Percentiles rank a stretch among this genome's conserved stretches.
Evolutionary conservation across 148 eudicot species (phyloP).

Genomic region (Pharnaceum exiguum): DNA sequence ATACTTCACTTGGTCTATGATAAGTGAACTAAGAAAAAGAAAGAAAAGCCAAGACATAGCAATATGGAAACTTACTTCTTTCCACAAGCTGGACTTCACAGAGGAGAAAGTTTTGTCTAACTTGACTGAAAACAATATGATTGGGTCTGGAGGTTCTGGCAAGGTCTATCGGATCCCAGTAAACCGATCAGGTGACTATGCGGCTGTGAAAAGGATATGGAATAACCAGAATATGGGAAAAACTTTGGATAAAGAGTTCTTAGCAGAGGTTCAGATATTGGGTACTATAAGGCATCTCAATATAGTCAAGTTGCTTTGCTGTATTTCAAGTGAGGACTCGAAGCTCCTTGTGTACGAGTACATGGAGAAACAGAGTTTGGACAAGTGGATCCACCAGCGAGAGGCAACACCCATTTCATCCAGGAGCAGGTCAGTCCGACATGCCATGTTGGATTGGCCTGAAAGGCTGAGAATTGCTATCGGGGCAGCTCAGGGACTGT

Average conservation of each 20-base stretch:
- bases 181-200: slow-evolving; percentile 26
- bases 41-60: slow-evolving; percentile 21
- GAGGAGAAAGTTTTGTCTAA: slow-evolving; percentile 37
- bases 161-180: slow-evolving; percentile 43
- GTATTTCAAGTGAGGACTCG: slow-evolving; percentile 52
- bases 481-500: slow-evolving; percentile 65
- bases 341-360: slow-evolving; percentile 73
- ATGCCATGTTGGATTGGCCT: slow-evolving; percentile 52
- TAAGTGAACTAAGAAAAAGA: slow-evolving; percentile 26
- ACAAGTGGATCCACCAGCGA: slow-evolving; percentile 52
- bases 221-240: slow-evolving; percentile 28
- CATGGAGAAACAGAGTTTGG: slow-evolving; percentile 65
- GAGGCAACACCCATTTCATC: slow-evolving; percentile 14
- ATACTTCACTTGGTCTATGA: slow-evolving; percentile 22
- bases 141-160: slow-evolving; percentile 74
- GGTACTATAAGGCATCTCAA: slow-evolving; percentile 64
- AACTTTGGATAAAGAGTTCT: slow-evolving; percentile 50
- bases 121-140: slow-evolving; percentile 45
- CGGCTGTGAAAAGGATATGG: slow-evolving; percentile 63
- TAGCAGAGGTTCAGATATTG: slow-evolving; percentile 54
- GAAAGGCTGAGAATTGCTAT: slow-evolving; percentile 51
- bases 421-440: slow-evolving; percentile 1
- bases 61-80: slow-evolving; percentile 56
- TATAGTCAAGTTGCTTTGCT: slow-evolving; percentile 74
- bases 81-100: slow-evolving; percentile 48